Conservation (phyloP, 345 rosid species). For the Ceriops decandra region DNA sequence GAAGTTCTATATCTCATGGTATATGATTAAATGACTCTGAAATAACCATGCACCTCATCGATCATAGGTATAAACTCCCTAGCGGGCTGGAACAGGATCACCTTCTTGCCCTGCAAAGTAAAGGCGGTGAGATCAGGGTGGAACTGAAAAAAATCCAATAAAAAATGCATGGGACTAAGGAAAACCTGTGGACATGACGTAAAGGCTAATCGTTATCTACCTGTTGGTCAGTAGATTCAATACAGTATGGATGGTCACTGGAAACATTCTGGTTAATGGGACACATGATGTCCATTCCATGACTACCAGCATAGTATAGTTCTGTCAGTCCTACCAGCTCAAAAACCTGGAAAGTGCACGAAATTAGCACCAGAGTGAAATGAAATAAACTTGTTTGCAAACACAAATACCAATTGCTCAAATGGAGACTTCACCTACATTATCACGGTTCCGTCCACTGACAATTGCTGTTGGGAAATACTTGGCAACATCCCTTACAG, state of each 20-base stretch:
- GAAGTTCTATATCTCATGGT: not conserved
- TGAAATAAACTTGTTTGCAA: not conserved
- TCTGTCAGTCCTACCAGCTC: conserved; percentile 87
- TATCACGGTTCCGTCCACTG: conserved; percentile 93
- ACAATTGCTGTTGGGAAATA: conserved; percentile 89
- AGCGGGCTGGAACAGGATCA: conserved; percentile 88
- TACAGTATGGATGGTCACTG: conserved; percentile 42
- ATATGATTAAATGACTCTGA: not conserved
- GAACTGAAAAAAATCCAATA: not conserved
- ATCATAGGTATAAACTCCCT: conserved; percentile 74
- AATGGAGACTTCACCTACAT: conserved; percentile 38
- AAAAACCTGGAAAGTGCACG: conserved; percentile 53
- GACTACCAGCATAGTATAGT: conserved; percentile 97
- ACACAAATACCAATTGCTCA: not conserved
- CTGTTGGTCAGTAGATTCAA: conserved; percentile 63
- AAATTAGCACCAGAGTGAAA: conserved; percentile 3
- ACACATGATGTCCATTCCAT: conserved; percentile 96
- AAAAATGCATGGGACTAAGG: not conserved
- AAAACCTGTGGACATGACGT: not conserved
- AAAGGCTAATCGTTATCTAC: conserved; percentile 28
- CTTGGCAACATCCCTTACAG: conserved; percentile 68
- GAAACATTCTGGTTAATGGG: conserved; percentile 43
- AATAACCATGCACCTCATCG: conserved; percentile 46
- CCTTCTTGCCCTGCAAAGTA: conserved; percentile 60
- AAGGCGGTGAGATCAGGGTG: not conserved